Evolutionary conservation across 1,284 basidiomycete genomes (phyloP), one percentile per base, ranked within the genome.

Genomic region (Boletus austroedulis): DNA sequence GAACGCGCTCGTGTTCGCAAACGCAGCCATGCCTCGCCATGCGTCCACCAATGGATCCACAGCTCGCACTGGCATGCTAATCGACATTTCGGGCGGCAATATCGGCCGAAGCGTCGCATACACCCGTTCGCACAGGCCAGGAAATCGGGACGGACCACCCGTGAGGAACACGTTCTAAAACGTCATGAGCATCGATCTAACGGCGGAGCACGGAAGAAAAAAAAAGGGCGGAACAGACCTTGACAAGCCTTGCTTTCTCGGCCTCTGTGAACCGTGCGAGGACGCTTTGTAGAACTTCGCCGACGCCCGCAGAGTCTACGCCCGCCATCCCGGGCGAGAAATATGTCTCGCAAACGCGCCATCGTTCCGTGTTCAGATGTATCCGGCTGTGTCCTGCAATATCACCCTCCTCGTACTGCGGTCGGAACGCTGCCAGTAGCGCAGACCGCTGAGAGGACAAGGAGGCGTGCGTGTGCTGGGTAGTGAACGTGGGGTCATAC

Each of bases 301-400:
- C 92, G 4, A 99, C 72, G 0, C 97, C 97, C 0, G 97, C 96
- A 23, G 90, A 93, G 73, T 99, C 97, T 24, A 98, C 82, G 0
- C 97, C 97, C 4, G 95, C 95, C 82, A 98, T 95, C 15, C 80
- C 80, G 0, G 97, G 96, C 55, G 94, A 89, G 78, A 96, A 98
- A 80, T 91, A 94, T 0, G 94, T 86, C 74, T 99, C 97, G 59
- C 93, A 94, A 4, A 93, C 94, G 21, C 96, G 82, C 79, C 94
- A 94, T 38, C 95, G 80, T 76, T 99, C 97, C n/a, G 94, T 86
- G 68, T 91, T 98, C 48, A 99, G 77, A 67, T 98, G 95, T 49
- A 98, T 84, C 60, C 94, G 87, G 54, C 90, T 77, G 60, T 80
- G 75, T 23, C 86, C 86, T 78, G 86, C 85, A 2, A 86, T 77